Evolutionary conservation across 176 grass and related monocot genomes (phyloP), one percentile per base, ranked within the genome.

Genomic region (Musa acuminata): DNA sequence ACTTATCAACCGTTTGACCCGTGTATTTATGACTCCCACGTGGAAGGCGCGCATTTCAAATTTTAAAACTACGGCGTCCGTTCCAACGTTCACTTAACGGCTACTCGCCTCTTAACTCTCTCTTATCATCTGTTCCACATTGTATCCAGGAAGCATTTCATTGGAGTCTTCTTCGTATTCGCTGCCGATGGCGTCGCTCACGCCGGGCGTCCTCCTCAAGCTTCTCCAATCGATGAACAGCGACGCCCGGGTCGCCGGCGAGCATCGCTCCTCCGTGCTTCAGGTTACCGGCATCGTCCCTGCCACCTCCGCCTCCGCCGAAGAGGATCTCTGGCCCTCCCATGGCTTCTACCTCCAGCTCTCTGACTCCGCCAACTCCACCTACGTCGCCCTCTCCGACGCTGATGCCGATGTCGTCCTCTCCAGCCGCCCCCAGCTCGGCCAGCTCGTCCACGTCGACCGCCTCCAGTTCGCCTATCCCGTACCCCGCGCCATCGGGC

Each of bases 331-430:
- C 64, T 81, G 81, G 79, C 93, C 92, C 11, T 66, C 89, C 29
- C 86, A 86, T 49, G 93, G 89, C 13, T 88, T 90, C 69, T 89
- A 86, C 87, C 81, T 96, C 68, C 90, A 96, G 79, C 85, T 92
- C 55, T 97, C 93, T 26, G 93, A 97, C 72, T 85, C 90, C 29
- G 6, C 78, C 49, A 83, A 96, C 79, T 96, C 85, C 53, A 96
- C 93, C 72, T 96, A 90, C 52, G 89, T 96, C 17, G 74, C 88
- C 55, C 79, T 87, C 17, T 82, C 85, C 7, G 75, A 76, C 22
- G 57, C 72, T 49, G 89, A 92, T 57, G 89, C 92, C 3, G 92
- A 96, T 70, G 79, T 76, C 12, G 77, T 96, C 13, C 85, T 89
- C 81, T 82, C 85, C 68, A 80, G 53, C 51, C 83, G 89, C 53